Base-by-base conservation (phyloP, 495 filamentous ascomycete species). In the Aspergillus steynii region DNA sequence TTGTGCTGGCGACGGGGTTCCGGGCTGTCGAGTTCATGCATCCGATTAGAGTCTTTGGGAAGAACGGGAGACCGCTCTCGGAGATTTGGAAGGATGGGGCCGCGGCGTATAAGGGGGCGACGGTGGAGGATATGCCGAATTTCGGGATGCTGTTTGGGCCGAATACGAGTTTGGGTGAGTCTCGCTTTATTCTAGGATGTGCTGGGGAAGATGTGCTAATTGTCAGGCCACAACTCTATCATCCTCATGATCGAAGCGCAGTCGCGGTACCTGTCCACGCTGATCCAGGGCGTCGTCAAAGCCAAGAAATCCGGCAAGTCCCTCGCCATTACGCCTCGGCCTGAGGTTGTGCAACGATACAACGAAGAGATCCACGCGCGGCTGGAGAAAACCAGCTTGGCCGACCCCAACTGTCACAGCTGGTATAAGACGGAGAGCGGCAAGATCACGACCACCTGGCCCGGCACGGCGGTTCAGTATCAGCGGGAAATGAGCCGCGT, bases 241-340 rank as follows among this genome's bases (percentile, higher is more conserved):
- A 80, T 85, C 42, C 71, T 86, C 31, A 86, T 85, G 82, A 86
- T 86, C 59, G 85, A 88, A 64, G 78, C 82, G 0, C 82, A 86
- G 62, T 76, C 75, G 6, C 69, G 75, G 2, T 86, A 85, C 61
- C 69, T 86, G 59, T 81, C 78, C 58, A 68, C 70, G 0, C 61
- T 86, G 46, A 71, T 85, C 34, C 55, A 56, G 7, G 67, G 68
- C 47, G 68, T 84, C 2, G 65, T 81, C 3, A 67, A 61, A 12
- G 77, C 79, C 12, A 67, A 75, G 27, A 58, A 58, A 5, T 61
- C 67, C 8, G 77, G 81, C 12, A 62, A 74, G 26, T 65, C 67
- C 0, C 65, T 86, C 5, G 53, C 69, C 2, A 59, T 86, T 10
- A 58, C 52, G 31, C 82, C 82, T 8, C 74, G 70, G 37, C 46